Evolutionary conservation across 306 rosid genomes (phyloP).

Genomic region (Cicer arietinum): DNA sequence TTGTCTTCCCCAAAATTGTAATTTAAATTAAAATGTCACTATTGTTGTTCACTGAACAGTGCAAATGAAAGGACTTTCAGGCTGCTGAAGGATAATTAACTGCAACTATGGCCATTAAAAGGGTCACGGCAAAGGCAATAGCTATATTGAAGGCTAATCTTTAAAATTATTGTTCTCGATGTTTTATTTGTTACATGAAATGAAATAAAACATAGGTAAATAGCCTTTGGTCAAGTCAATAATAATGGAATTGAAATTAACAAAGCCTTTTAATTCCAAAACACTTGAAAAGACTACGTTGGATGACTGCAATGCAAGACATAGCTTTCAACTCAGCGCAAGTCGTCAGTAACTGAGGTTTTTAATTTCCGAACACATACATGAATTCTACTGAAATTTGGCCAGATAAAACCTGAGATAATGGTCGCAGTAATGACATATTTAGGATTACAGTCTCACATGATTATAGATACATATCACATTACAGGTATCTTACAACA

Average conservation of each 20-base stretch:
- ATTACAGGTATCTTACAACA: conserved; percentile 66
- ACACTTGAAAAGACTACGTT: background rate
- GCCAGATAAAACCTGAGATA: conserved; percentile 4
- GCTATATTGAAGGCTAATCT: background rate
- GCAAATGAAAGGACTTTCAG: conserved; percentile 22
- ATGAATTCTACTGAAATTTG: no score
- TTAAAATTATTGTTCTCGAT: background rate
- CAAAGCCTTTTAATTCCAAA: background rate
- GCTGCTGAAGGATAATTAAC: background rate
- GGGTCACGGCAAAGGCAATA: background rate
- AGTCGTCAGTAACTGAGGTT: no score
- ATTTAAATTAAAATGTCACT: conserved; percentile 38
- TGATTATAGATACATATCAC: conserved; percentile 53
- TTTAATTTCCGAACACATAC: no score
- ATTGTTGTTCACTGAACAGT: conserved; percentile 21
- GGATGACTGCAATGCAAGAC: background rate
- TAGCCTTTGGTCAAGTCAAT: background rate
- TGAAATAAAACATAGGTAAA: background rate
- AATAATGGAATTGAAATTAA: background rate
- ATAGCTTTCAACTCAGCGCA: background rate
- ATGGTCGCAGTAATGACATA: conserved; percentile 35
- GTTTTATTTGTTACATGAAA: background rate
- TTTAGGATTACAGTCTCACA: conserved; percentile 46
- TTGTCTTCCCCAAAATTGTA: conserved; percentile 37
- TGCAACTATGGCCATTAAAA: conserved; percentile 6